Base-by-base conservation (phyloP, 768 basidiomycete species). In the Termitomyces sp. region DNA sequence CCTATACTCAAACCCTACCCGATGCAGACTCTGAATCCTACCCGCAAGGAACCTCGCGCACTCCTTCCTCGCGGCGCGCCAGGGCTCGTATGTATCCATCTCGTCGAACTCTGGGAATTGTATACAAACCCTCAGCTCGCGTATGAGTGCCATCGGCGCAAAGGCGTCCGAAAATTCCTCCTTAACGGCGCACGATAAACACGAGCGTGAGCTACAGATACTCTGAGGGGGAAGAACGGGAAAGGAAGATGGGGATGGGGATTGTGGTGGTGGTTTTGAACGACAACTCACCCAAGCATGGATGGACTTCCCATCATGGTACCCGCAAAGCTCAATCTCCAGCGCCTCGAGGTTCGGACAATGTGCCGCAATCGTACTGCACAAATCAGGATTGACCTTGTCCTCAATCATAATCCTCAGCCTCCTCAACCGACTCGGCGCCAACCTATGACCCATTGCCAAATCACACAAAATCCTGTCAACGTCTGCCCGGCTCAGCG, bases 241-340 rank as follows among this genome's bases (percentile, higher is more conserved):
- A 44, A 33, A 50, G 20, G 42, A 30, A 22, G 35, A 44, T 18
- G 14, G 54, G 44, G 18, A 20, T 5, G 30, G 3, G 30, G 47
- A 9, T 13, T 10, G 16, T 10, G 26, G 33, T 22, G 49, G 35
- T 36, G 49, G 14, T 36, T 36, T 24, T 13, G 22, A 58, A 53
- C 35, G 36, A 53, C 38, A 50, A 67, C 72, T 61, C 53, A 77
- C 76, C 77, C 77, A 77, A 44, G 73, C 68, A 48, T 70, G 67
- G 8, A 72, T 72, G 4, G 69, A 66, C 40, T 74, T 74, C 43
- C 74, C 74, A 38, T 77, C 73, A 35, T 70, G 70, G 58, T 77
- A 76, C 46, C 74, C 75, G 61, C 77, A 78, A 4, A 72, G 63
- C 61, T 78, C 77, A 18, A 78, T 67, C 59, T 78, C 77, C 46